Evolutionary conservation across 805 yeast genomes (phyloP), one percentile per base, ranked within the genome.

Genomic region (Metschnikowia amazonensis): DNA sequence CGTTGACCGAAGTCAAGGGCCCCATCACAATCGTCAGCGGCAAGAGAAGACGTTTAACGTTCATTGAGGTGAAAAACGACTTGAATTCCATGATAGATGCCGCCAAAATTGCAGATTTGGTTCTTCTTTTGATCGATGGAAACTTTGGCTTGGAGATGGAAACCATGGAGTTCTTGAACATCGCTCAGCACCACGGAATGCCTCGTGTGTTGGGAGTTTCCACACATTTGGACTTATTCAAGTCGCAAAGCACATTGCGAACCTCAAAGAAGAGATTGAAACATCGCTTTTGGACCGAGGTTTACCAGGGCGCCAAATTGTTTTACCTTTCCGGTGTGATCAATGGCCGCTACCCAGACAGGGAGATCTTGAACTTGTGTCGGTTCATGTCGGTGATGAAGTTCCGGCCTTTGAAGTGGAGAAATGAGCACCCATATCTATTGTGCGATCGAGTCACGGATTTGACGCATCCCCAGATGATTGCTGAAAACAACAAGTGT

Each of bases 121-220:
- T 95, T 8, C 73, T 94, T 40, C 64, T 94, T 49, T 69, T 94
- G 76, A 81, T 94, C 48, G 99, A 94, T 70, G 98, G 99, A 48
- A 94, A 94, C 64, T 94, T 89, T 63, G 99, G 99, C 6, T 81
- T 94, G 48, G 99, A 94, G 72, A 94, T 94, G 99, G 99, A 94
- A 67, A 94, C 99, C 7, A 95, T 94, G 98, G 99, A 94, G 67
- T 94, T 94, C 60, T 74, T 94, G 52, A 95, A 94, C 60, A 79
- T 94, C 54, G 95, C 97, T 3, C 96, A 94, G 58, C 97, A 92
- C 61, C 99, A 94, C 65, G 99, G 99, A 66, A 94, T 94, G 90
- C 99, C 99, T 34, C 80, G 97, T 57, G 95, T 94, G 16, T 73
- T 94, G 36, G 99, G 98, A 53, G 86, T 94, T 8, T 86, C 96